Conservation (phyloP, 257 asterid genomes). For the Galeopsis tetrahit region DNA sequence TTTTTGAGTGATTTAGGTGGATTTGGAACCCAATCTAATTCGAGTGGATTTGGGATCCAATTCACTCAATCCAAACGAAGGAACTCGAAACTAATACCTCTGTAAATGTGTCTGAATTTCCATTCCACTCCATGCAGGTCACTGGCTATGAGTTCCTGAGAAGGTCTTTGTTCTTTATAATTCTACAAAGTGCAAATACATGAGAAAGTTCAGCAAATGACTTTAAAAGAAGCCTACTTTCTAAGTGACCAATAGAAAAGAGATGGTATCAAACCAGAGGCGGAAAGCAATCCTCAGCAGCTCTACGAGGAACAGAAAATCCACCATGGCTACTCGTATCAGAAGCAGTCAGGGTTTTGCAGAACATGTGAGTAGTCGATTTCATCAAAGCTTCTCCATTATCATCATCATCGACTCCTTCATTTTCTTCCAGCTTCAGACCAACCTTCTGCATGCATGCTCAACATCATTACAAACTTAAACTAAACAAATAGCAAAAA, state of each 20-base stretch:
- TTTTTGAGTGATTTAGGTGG: neutral
- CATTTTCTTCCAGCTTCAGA: constrained; percentile 51
- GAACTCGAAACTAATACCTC: constrained; percentile 55
- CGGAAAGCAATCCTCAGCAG: constrained; percentile 99
- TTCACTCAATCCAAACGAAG: neutral
- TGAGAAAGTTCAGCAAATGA: constrained; percentile 27
- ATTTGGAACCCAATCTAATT: neutral
- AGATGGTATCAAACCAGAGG: constrained; percentile 70
- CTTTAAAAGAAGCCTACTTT: neutral
- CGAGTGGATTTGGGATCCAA: too few species aligned
- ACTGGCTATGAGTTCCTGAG: constrained; percentile 88
- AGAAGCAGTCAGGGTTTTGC: constrained; percentile 96
- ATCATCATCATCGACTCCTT: constrained; percentile 57
- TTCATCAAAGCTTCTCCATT: constrained; percentile 55
- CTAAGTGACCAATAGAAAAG: neutral
- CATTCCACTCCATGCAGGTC: constrained; percentile 95
- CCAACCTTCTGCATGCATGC: constrained; percentile 49
- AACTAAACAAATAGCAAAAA: constrained; percentile 18
- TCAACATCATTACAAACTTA: constrained; percentile 23
- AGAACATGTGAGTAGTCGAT: constrained; percentile 93
- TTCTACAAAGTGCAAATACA: constrained; percentile 50
- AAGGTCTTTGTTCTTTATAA: constrained; percentile 93
- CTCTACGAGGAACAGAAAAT: constrained; percentile 97
- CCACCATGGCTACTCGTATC: constrained; percentile 99
- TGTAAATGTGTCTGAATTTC: constrained; percentile 95